These are phyloP conservation scores for Saccharum spontaneum DNA, from an alignment of 176 grass and related monocot species.

Conservation along the genomic window DNA sequence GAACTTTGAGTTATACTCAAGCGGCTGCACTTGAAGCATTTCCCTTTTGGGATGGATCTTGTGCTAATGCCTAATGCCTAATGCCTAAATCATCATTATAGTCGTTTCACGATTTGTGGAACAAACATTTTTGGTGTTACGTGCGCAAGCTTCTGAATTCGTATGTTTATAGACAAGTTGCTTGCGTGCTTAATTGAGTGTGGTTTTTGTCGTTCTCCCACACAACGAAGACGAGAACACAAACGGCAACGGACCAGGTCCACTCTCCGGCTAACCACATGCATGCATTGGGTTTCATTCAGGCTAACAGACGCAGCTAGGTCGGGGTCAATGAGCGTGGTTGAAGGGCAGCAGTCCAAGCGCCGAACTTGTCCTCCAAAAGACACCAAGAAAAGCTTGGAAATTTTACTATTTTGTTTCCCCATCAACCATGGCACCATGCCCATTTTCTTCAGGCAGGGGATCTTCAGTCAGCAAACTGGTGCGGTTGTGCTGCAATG, in stretches of 20 bases:
- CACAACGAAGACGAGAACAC: no score
- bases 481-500: background rate
- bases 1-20: no score
- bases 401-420: background rate
- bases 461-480: background rate
- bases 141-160: no score
- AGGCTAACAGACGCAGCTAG: background rate
- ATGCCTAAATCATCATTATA: no score
- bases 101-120: background rate
- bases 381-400: background rate
- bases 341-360: background rate
- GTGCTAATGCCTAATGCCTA: no score
- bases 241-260: background rate
- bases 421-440: background rate
- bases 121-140: background rate
- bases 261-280: background rate
- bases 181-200: no score
- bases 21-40: no score
- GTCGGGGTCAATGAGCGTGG: background rate
- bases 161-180: no score
- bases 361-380: background rate
- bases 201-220: no score
- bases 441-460: background rate
- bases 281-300: background rate
- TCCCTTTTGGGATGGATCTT: background rate